A percentile compares a stretch with the other conserved stretches of the same genome.
These are phyloP conservation scores for Herpetospermum pedunculosum DNA, from an alignment of 306 rosid genomes.

Conservation along the genomic window DNA sequence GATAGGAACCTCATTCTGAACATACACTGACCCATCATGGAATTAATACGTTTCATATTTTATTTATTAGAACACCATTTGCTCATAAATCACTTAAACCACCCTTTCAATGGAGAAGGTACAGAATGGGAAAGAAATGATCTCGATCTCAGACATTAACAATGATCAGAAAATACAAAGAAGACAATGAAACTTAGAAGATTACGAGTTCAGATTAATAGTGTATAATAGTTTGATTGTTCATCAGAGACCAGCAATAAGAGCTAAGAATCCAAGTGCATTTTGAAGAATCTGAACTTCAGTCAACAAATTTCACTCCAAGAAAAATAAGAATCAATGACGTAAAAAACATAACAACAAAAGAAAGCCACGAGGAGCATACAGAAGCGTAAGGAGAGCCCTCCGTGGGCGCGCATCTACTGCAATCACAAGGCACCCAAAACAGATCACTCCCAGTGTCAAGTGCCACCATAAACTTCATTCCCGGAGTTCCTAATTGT, in stretches of 20 bases:
- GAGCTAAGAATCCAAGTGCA: not conserved
- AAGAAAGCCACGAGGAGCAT: conserved; percentile 15
- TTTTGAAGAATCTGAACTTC: not conserved
- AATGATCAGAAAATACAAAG: not conserved
- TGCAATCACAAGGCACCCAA: conserved; percentile 96
- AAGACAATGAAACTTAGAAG: not conserved
- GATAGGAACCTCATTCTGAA: not conserved
- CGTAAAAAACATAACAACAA: not conserved
- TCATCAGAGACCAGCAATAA: not conserved
- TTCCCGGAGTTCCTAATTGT: conserved; percentile 83
- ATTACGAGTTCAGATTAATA: not conserved
- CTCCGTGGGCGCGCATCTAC: conserved; percentile 52
- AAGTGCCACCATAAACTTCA: conserved; percentile 88
- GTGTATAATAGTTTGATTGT: not conserved
- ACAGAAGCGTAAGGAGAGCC: conserved; percentile 52
- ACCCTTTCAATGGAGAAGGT: not conserved
- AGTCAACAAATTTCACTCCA: not conserved
- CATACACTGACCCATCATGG: not conserved
- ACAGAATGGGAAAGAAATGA: not conserved
- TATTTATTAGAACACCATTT: not conserved
- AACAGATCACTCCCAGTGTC: conserved; percentile 91
- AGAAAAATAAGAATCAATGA: not conserved
- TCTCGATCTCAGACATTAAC: not conserved
- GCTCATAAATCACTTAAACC: not conserved
- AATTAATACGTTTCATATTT: not conserved